A percentile compares a stretch with the other conserved stretches of the same genome.
These are phyloP conservation scores for Solanum ossicruentum DNA, from an alignment of 257 asterid species.

Conservation along the genomic window DNA sequence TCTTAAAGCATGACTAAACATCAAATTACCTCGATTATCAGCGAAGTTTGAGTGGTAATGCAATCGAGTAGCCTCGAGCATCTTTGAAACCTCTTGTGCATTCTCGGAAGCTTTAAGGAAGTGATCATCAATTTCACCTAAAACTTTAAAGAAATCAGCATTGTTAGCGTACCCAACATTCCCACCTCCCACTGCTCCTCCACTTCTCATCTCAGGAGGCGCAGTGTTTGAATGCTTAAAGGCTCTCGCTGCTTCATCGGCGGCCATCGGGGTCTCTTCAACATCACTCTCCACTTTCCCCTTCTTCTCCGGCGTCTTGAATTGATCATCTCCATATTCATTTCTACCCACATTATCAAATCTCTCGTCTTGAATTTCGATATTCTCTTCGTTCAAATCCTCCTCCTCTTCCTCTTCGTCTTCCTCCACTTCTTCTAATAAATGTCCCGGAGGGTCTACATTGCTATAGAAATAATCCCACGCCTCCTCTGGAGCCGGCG, in stretches of 20 bases:
- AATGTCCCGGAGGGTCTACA: constrained; percentile 29
- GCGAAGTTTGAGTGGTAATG: constrained; percentile 96
- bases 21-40: constrained; percentile 72
- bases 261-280: constrained; percentile 36
- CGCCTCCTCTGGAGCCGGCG: constrained; percentile 65
- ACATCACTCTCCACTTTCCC: constrained; percentile 28
- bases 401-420: constrained; percentile 19
- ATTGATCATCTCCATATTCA: constrained; percentile 10
- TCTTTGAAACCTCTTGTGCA: constrained; percentile 84
- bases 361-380: constrained; percentile 7
- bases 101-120: constrained; percentile 79
- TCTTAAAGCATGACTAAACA: neutral
- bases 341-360: constrained; percentile 21
- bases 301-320: constrained; percentile 61
- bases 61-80: constrained; percentile 89
- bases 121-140: constrained; percentile 72
- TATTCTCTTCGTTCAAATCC: constrained; percentile 21
- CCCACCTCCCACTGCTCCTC: constrained; percentile 8
- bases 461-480: constrained; percentile 77
- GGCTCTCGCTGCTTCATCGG: constrained; percentile 26
- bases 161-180: constrained; percentile 27
- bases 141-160: constrained; percentile 58
- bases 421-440: constrained; percentile 48
- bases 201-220: constrained; percentile 42
- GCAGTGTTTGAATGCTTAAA: constrained; percentile 83